Base-by-base conservation (phyloP, 495 filamentous ascomycete species). In the Neurospora hispaniola region DNA sequence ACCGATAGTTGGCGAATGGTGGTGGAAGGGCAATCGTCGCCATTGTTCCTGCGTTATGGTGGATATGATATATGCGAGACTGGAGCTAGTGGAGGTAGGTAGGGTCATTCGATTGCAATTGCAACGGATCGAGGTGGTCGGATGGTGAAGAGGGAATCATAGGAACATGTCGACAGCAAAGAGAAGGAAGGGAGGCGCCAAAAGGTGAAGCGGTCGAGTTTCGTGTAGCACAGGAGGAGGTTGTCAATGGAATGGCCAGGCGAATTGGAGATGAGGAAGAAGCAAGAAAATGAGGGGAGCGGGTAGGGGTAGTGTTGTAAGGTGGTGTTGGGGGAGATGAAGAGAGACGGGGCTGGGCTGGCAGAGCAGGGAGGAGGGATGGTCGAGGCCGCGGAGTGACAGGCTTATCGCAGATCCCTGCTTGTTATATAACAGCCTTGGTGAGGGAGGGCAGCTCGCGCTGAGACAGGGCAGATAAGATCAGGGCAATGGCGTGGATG, bases 11-110 rank as follows among this genome's bases (percentile, higher is more conserved):
- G 39, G 83, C 79, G 44, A 88, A 80, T 39, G 86, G 86, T 42
- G 87, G 82, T 31, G 86, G 81, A 10, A 88, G 82, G 42, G 86
- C 82, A 78, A 88, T 83, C 69, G 87, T 85, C 48, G 87, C 81
- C 86, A 88, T 87, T 69, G 76, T 75, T 39, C 62, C 42, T 75
- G 71, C 62, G 69, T 71, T 42, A 62, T 46, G 39, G 71, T 72
- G 59, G 59, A 72, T 71, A 23, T 41, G 20, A 42, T 39, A 41
- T 7, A 66, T 9, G 54, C 54, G 35, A 10, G 54, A 27, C 54
- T 38, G 3, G 54, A 35, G 54, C 54, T 66, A 66, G 27, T 18
- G 27, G 54, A 62, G 54, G 54, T 23, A 62, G 54, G 54, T 23
- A 62, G 54, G 6, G 9, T 31, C 27, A 31, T 62, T 20, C 46